A percentile compares a stretch with the other conserved stretches of the same genome.
Evolutionary conservation across 225 moss, liverwort and hornwort species (phyloP).

Genomic region (Pseudisothecium myosuroides): DNA sequence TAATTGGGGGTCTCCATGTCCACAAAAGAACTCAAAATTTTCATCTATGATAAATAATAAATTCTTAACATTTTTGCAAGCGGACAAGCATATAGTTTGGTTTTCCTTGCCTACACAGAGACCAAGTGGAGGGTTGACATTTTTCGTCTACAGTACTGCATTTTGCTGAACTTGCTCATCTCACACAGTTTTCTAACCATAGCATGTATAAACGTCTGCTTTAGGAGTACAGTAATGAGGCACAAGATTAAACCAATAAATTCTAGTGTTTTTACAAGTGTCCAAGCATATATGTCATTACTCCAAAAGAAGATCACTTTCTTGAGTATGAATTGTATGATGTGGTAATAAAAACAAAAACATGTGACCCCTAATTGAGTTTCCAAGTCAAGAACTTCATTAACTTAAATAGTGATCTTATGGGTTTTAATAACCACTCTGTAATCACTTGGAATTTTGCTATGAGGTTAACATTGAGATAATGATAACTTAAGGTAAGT

Average conservation of each 20-base stretch:
- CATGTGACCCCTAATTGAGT: not conserved
- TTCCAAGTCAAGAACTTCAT: not conserved
- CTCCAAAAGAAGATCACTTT: not conserved
- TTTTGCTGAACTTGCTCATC: not conserved
- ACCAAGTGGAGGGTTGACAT: not conserved
- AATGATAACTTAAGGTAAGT: too few relatives aligned
- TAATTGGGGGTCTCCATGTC: not conserved
- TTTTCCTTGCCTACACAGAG: not conserved
- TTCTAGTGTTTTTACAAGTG: rapidly evolving
- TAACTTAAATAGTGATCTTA: too few relatives aligned
- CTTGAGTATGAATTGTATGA: not conserved
- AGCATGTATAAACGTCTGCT: not conserved
- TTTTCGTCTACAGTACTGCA: not conserved
- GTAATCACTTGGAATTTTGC: not conserved
- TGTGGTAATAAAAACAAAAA: not conserved
- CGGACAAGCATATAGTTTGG: rapidly evolving
- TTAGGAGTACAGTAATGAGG: not conserved
- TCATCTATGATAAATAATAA: rapidly evolving
- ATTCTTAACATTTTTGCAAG: not conserved
- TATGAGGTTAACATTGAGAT: not conserved
- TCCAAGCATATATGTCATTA: not conserved
- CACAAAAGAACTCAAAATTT: not conserved
- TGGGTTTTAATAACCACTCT: not conserved
- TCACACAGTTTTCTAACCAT: not conserved
- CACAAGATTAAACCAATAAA: not conserved